Conservation (phyloP, 2,329 filamentous ascomycete genomes). For the Tolypocladium amazonense region DNA sequence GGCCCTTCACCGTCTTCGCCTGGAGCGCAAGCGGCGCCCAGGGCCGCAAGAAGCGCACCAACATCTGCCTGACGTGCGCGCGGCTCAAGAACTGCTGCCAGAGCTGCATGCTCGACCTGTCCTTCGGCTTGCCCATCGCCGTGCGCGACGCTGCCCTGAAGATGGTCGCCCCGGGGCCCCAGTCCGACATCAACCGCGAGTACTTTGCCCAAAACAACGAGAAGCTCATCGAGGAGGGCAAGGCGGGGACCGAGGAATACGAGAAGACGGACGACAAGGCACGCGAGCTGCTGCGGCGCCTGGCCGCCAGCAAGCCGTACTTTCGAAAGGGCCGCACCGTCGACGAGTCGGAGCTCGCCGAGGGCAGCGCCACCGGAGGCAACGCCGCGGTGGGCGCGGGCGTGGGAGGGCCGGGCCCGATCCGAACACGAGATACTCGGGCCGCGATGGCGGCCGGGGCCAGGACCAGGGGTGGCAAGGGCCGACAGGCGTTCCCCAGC, state of each 20-base stretch:
- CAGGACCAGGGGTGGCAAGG: conserved; percentile 29
- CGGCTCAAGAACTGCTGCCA: conserved; percentile 98
- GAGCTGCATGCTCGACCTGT: conserved; percentile 96
- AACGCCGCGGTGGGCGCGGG: conserved; percentile 44
- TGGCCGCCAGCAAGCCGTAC: conserved; percentile 91
- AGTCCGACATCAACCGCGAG: conserved; percentile 88
- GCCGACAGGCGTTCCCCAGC: conserved; percentile 53
- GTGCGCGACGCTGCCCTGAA: conserved; percentile 94
- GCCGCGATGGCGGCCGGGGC: conserved; percentile 41
- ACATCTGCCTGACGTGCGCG: conserved; percentile 92
- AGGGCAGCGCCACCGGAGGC: conserved; percentile 26
- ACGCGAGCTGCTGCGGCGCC: conserved; percentile 68
- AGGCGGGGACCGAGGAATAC: conserved; percentile 77
- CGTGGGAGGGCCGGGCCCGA: conserved; percentile 58
- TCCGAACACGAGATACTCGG: conserved; percentile 60
- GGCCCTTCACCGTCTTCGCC: conserved; percentile 89
- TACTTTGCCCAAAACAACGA: conserved; percentile 98
- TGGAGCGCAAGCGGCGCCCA: conserved; percentile 88
- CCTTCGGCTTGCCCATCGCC: conserved; percentile 88
- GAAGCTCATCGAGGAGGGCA: conserved; percentile 85
- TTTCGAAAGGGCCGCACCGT: conserved; percentile 78
- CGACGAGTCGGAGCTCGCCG: conserved; percentile 39
- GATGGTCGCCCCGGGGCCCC: conserved; percentile 90
- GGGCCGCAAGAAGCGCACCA: conserved; percentile 83
- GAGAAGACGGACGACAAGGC: conserved; percentile 97